phyloP scores from a whole-genome alignment of 352 stramenopile species.

The Phytophthora cryptogea region DNA sequence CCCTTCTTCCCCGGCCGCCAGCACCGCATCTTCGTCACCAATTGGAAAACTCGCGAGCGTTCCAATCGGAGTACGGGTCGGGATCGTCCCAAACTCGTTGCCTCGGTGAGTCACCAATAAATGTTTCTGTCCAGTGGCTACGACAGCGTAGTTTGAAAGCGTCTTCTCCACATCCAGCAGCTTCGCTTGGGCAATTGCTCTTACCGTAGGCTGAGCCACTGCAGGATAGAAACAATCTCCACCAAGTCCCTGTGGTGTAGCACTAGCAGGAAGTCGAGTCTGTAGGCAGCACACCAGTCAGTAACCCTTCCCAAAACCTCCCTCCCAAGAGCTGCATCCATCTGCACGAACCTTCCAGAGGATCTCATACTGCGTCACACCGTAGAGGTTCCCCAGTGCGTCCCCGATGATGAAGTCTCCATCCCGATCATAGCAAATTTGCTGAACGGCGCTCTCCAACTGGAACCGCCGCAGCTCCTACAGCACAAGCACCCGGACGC shows the following conservation, averaged over 20 bases:
- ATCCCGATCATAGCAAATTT: constrained; percentile 36
- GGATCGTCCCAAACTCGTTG: constrained; percentile 34
- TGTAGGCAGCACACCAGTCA: constrained; percentile 4
- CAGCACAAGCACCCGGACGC: not conserved
- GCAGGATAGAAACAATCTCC: constrained; percentile 41
- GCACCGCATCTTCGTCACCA: constrained; percentile 39
- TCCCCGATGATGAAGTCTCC: constrained; percentile 56
- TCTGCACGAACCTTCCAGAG: constrained; percentile 48
- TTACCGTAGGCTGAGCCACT: constrained; percentile 30
- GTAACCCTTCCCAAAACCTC: not conserved
- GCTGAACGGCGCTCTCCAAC: constrained; percentile 48
- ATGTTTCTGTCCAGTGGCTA: constrained; percentile 49
- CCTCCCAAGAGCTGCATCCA: not conserved
- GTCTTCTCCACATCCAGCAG: constrained; percentile 57
- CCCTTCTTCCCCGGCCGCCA: constrained; percentile 56
- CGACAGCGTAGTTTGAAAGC: constrained; percentile 53
- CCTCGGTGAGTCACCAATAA: constrained; percentile 52
- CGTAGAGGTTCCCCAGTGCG: constrained; percentile 48
- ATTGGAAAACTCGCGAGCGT: constrained; percentile 34
- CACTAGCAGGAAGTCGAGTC: constrained; percentile 22
- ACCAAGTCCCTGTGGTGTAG: constrained; percentile 5
- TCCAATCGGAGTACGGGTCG: constrained; percentile 32
- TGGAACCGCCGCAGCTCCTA: constrained; percentile 58
- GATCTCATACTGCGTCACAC: constrained; percentile 57
- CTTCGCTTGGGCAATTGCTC: constrained; percentile 37